Base-by-base conservation (phyloP, 306 rosid species). In the Pachyrhizus erosus region DNA sequence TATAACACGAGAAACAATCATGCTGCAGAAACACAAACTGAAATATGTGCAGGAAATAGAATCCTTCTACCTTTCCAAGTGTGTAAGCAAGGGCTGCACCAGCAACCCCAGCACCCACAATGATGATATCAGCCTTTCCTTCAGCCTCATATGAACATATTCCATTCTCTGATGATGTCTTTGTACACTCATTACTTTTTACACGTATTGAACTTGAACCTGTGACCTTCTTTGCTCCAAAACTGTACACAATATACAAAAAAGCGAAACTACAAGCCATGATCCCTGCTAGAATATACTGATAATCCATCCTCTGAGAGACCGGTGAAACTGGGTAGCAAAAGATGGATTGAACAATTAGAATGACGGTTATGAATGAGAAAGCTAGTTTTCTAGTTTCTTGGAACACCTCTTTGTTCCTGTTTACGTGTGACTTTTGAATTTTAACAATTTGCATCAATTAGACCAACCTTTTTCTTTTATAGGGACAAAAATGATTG, bases 51-150 rank as follows among this genome's bases (percentile, higher is more conserved):
- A 46, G 20, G 3, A 52, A 42, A 76, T 5, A 31, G 14, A 54
- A 74, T 43, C 37, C 29, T 57, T 29, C 3, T 84, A 94, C 98
- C 97, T 91, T 94, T 82, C 87, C 89, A 46, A 87, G 89, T 12
- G 90, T 84, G 65, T 67, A 84, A 68, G 90, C 87, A 81, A 87
- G 90, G 20, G 90, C 87, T 13, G 90, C 77, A 77, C 90, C 90
- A 58, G 87, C 90, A 84, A 87, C 90, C 0, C 90, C 90, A 73
- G 90, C 90, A 77, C 90, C 90, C 13, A 87, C 89, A 80, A 87
- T 66, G 78, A 87, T 80, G 42, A 87, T 67, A 4, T 87, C 89
- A 0, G 60, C 14, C 26, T 39, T 62, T 75, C 42, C 82, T 75
- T 7, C 46, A 79, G 9, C 66, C 24, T 84, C 88, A 11, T 82